Evolutionary conservation across 2,329 filamentous ascomycete species (phyloP).

Genomic region (Sporothrix pallida): DNA sequence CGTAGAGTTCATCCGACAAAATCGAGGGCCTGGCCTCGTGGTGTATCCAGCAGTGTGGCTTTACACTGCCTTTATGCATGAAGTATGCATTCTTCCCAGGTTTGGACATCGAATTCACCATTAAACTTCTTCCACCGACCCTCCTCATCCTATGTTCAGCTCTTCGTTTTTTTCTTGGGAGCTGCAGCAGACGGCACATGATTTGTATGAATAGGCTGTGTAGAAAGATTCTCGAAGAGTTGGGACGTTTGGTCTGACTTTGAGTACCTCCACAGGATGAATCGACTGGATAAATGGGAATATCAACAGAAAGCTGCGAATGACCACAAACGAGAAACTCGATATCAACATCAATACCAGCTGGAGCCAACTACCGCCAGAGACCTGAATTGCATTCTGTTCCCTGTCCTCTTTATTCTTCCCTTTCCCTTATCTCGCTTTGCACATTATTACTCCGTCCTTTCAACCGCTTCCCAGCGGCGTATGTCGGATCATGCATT

Average conservation of each 20-base stretch:
- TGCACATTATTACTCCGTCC: not conserved
- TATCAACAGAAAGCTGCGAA: not conserved
- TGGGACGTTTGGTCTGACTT: not conserved
- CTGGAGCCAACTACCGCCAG: not conserved
- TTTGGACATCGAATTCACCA: not conserved
- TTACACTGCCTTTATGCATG: not conserved
- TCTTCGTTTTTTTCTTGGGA: not conserved
- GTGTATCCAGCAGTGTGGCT: not conserved
- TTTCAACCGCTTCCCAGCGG: not conserved
- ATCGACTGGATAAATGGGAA: not conserved
- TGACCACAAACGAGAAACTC: not conserved
- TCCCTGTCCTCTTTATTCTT: not conserved
- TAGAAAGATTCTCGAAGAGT: not conserved
- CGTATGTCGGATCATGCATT: constrained; percentile 26
- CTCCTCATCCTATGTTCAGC: not conserved
- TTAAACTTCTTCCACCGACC: not conserved
- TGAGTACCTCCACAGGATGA: not conserved
- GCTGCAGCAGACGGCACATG: not conserved
- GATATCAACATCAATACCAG: not conserved
- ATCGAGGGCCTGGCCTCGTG: not conserved
- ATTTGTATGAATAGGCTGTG: not conserved
- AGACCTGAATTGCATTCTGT: not conserved
- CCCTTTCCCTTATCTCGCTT: not conserved
- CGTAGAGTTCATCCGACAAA: not conserved
- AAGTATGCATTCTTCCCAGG: not conserved